A percentile compares a stretch with the other conserved stretches of the same genome.
These are phyloP conservation scores for Triticum dicoccoides DNA, from an alignment of 176 grass and related monocot species.

Conservation along the genomic window DNA sequence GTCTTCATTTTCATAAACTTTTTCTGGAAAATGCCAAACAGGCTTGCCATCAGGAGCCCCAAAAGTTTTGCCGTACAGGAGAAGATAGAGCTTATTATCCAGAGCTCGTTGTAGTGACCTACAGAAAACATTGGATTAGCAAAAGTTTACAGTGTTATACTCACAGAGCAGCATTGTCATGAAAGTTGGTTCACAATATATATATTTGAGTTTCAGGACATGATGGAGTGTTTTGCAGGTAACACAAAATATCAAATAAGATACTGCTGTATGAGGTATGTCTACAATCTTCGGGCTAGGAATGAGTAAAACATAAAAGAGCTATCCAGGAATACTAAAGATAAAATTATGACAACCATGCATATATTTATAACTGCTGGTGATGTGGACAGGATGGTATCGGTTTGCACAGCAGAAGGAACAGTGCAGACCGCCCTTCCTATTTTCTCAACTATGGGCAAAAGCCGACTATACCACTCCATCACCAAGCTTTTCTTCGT, in stretches of 20 bases:
- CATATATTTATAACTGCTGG: neutral
- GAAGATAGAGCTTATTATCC: constrained; percentile 89
- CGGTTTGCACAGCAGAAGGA: neutral
- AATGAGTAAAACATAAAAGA: neutral
- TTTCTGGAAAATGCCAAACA: constrained; percentile 95
- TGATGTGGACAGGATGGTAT: neutral
- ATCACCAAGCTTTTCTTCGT: too few species aligned
- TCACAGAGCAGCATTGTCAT: neutral
- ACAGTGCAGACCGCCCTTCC: neutral
- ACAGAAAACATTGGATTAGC: constrained; percentile 24
- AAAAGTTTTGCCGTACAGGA: constrained; percentile 65
- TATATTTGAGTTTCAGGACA: constrained; percentile 2
- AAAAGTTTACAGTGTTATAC: neutral
- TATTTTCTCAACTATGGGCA: too few species aligned
- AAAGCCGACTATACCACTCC: too few species aligned
- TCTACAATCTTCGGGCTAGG: neutral
- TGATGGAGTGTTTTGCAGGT: neutral
- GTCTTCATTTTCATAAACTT: constrained; percentile 90
- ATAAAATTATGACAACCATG: neutral
- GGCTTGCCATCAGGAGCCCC: constrained; percentile 61
- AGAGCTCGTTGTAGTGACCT: constrained; percentile 91
- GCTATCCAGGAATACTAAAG: neutral
- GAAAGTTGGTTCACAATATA: neutral
- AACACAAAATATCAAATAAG: neutral
- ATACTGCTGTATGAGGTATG: neutral